A percentile compares a stretch with the other conserved stretches of the same genome.
phyloP scores from a whole-genome alignment of 306 rosid species.

The Canavalia gladiata region DNA sequence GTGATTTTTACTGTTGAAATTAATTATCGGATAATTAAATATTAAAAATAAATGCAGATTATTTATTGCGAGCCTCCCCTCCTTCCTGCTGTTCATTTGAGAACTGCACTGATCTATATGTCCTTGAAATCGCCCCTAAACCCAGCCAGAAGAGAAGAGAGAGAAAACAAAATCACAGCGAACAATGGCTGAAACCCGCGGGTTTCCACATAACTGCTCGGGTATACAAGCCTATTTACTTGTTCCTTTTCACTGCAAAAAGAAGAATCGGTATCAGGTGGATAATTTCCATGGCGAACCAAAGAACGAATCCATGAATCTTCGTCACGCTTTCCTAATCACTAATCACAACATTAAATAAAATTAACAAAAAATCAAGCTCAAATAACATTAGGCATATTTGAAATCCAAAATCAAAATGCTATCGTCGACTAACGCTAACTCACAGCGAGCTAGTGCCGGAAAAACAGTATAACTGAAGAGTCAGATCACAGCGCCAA shows the following conservation, averaged over 20 bases:
- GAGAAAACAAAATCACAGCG: neutral
- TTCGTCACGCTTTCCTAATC: conserved; percentile 7
- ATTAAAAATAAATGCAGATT: neutral
- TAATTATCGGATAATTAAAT: neutral
- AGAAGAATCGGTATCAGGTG: conserved; percentile 47
- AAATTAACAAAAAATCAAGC: neutral
- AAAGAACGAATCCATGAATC: conserved; percentile 15
- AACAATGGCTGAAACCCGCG: conserved; percentile 20
- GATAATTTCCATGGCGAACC: conserved; percentile 30
- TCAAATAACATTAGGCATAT: neutral
- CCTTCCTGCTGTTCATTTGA: neutral
- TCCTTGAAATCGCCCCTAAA: neutral
- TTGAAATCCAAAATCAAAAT: conserved; percentile 22
- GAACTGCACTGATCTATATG: neutral
- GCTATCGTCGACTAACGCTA: conserved; percentile 6
- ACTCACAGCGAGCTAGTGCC: conserved; percentile 46
- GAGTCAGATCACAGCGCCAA: conserved; percentile 44
- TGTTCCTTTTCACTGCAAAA: conserved; percentile 29
- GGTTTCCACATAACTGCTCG: conserved; percentile 43
- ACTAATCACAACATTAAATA: neutral
- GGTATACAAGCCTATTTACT: conserved; percentile 27
- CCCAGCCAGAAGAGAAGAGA: conserved; percentile 23
- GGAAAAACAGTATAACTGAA: conserved; percentile 38
- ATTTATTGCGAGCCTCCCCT: neutral
- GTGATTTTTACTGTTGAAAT: neutral